Evolutionary conservation across 176 grass and related monocot genomes (phyloP).

Genomic region (Chloris gayana): DNA sequence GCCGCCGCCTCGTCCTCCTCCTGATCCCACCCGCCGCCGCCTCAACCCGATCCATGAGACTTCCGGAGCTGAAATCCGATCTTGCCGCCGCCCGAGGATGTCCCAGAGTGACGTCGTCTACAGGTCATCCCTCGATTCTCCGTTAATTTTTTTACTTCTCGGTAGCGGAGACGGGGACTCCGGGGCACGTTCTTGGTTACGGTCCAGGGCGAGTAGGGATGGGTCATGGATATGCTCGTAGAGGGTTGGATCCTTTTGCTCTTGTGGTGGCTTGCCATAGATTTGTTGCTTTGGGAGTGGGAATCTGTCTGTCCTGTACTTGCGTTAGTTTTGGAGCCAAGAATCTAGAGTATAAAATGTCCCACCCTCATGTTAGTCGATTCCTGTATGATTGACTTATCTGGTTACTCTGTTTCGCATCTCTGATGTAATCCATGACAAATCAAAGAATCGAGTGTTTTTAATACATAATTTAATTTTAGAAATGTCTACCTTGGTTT

Average conservation of each 20-base stretch:
- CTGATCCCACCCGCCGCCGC: neutral
- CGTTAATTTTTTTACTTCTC: neutral
- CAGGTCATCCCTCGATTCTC: conserved; percentile 41
- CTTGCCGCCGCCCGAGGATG: conserved; percentile 54
- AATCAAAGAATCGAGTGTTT: neutral
- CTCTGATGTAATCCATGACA: neutral
- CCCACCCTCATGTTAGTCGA: neutral
- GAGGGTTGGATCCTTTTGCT: conserved; percentile 7
- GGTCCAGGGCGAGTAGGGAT: neutral
- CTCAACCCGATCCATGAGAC: conserved; percentile 49
- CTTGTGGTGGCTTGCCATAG: neutral
- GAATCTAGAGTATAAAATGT: neutral
- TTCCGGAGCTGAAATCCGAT: conserved; percentile 31
- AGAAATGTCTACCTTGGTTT: conserved; percentile 28
- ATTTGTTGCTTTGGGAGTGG: conserved; percentile 23
- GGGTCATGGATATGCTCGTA: neutral
- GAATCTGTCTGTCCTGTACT: conserved; percentile 8
- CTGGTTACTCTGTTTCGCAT: neutral
- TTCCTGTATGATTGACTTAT: neutral
- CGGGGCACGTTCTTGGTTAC: conserved; percentile 11
- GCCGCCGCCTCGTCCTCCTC: conserved; percentile 7
- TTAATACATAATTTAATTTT: neutral
- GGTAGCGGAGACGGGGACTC: neutral
- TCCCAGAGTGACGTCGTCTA: conserved; percentile 68
- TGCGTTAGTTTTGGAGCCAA: conserved; percentile 5